Conservation (phyloP, 495 filamentous ascomycete species). For the Penicillium arizonense region DNA sequence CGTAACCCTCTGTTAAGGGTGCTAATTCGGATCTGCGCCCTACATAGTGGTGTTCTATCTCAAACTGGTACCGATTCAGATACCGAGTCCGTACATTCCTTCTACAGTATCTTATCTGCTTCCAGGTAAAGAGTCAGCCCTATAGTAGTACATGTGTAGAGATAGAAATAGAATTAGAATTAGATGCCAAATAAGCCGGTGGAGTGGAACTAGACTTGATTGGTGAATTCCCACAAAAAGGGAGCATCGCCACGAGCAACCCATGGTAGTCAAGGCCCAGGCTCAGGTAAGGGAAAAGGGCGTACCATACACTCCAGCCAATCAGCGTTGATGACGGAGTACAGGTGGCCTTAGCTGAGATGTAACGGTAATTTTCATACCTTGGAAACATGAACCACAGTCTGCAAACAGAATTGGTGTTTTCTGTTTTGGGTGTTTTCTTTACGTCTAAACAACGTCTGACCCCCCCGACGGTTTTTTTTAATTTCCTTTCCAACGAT, state of each 20-base stretch:
- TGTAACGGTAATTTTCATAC: constrained; percentile 2
- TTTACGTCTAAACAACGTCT: constrained; percentile 4
- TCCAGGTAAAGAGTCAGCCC: no score
- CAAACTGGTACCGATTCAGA: constrained; percentile 12
- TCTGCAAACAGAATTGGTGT: no score
- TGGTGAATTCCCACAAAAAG: neutral
- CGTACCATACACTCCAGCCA: no score
- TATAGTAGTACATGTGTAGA: no score
- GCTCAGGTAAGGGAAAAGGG: no score
- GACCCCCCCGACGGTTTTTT: neutral
- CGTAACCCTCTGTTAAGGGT: constrained; percentile 34
- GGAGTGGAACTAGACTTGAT: no score
- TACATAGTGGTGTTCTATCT: constrained; percentile 17
- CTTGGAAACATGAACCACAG: no score
- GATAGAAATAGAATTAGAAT: neutral
- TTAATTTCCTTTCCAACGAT: constrained; percentile 7
- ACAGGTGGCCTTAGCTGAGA: constrained; percentile 22
- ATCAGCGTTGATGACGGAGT: neutral
- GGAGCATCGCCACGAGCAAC: constrained; percentile 21
- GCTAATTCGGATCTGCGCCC: constrained; percentile 40
- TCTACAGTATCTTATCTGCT: no score
- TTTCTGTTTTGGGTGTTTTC: constrained; percentile 15
- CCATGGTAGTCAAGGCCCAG: neutral
- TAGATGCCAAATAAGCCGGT: neutral
- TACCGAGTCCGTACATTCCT: constrained; percentile 10